Conservation (phyloP, 1,139 yeast genomes). For the Debaryomycetaceae sp. region DNA sequence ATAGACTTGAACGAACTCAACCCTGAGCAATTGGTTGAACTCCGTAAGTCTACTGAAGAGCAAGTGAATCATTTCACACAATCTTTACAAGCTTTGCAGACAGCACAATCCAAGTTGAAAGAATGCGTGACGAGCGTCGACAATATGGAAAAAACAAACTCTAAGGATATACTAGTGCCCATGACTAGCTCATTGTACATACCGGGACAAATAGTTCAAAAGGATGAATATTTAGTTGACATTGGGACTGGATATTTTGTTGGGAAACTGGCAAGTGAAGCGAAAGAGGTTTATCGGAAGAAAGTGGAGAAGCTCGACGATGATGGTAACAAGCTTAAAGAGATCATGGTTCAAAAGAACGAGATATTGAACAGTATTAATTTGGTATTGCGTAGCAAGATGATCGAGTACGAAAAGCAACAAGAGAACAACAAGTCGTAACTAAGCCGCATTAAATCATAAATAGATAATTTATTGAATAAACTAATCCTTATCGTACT, state of each 20-base stretch:
- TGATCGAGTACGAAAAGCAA: constrained; percentile 42
- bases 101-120: constrained; percentile 78
- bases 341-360: constrained; percentile 66
- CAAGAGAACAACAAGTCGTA: constrained; percentile 13
- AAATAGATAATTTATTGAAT: constrained; percentile 1
- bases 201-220: constrained; percentile 70
- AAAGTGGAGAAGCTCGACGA: constrained; percentile 71
- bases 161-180: constrained; percentile 70
- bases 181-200: constrained; percentile 85
- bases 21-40: constrained; percentile 80
- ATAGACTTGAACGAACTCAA: constrained; percentile 67
- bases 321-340: constrained; percentile 73
- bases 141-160: constrained; percentile 45
- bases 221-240: constrained; percentile 78
- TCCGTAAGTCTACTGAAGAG: constrained; percentile 79
- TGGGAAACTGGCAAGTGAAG: constrained; percentile 69
- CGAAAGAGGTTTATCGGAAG: constrained; percentile 67
- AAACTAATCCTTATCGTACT: constrained; percentile 12
- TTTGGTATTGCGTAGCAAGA: constrained; percentile 45
- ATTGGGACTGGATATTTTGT: constrained; percentile 96
- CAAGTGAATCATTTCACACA: constrained; percentile 84
- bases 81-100: constrained; percentile 77
- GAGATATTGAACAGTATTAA: constrained; percentile 52
- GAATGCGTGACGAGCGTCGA: constrained; percentile 78
- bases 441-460: constrained; percentile 1